phyloP scores from a whole-genome alignment of 2,329 filamentous ascomycete species.

The Fusarium multiceps region DNA sequence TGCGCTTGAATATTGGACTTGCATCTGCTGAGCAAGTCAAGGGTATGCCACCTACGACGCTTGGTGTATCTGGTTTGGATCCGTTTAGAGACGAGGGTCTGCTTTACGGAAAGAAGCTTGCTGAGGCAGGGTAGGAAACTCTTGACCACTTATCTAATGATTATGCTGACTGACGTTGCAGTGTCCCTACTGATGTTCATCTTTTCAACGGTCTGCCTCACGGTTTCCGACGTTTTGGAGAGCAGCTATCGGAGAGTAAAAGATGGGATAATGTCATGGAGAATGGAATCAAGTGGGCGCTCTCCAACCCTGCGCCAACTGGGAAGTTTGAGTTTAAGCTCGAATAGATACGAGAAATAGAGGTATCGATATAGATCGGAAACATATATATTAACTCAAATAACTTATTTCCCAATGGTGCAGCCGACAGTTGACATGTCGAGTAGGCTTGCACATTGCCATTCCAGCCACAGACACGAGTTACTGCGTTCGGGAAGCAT shows the following conservation, averaged over 20 bases:
- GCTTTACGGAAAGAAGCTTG: constrained; percentile 57
- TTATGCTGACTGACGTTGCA: constrained; percentile 25
- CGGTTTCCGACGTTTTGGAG: constrained; percentile 57
- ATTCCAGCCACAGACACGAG: too few relatives aligned
- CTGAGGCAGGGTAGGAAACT: constrained; percentile 54
- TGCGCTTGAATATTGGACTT: constrained; percentile 52
- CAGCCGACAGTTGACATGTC: too few relatives aligned
- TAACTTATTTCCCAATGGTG: too few relatives aligned
- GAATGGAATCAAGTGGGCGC: constrained; percentile 56
- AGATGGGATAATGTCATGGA: constrained; percentile 58
- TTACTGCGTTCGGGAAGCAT: too few relatives aligned
- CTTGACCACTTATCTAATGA: too few relatives aligned
- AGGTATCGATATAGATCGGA: not conserved
- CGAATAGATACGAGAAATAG: not conserved
- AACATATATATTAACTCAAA: too few relatives aligned
- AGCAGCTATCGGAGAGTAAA: constrained; percentile 50
- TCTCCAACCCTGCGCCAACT: constrained; percentile 50
- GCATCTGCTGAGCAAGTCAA: constrained; percentile 49
- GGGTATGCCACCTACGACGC: constrained; percentile 56
- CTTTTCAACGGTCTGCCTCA: constrained; percentile 66
- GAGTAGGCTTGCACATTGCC: too few relatives aligned
- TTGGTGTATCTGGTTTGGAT: constrained; percentile 60
- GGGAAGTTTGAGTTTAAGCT: constrained; percentile 41
- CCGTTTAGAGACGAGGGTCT: constrained; percentile 61
- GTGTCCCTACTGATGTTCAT: constrained; percentile 60